Conservation (phyloP, 1,284 basidiomycete species). For the Papiliotrema flavescens region DNA sequence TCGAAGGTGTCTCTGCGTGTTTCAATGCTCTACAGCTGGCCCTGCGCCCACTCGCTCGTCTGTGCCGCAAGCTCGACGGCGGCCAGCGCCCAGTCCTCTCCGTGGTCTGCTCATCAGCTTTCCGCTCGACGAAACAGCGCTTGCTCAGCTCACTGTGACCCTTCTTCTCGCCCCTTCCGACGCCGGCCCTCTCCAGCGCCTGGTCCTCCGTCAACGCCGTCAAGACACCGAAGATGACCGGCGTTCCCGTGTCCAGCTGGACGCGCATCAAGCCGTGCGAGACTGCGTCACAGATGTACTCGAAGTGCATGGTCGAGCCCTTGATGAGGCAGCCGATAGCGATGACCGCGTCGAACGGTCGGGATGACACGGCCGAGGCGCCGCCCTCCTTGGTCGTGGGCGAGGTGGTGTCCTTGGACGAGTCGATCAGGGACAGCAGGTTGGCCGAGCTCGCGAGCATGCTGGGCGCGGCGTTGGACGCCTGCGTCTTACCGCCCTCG, state of each 20-base stretch:
- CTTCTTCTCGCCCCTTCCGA: constrained; percentile 51
- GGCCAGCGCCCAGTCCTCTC: constrained; percentile 92
- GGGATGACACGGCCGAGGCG: constrained; percentile 54
- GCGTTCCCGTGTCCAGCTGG: constrained; percentile 87
- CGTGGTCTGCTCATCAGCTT: constrained; percentile 48
- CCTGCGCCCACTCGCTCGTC: constrained; percentile 68
- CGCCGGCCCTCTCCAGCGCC: constrained; percentile 84
- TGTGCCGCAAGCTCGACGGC: constrained; percentile 88
- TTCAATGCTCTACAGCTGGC: constrained; percentile 53
- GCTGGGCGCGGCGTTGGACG: constrained; percentile 43
- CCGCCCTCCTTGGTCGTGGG: constrained; percentile 28
- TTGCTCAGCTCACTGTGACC: constrained; percentile 45
- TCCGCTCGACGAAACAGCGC: too few relatives aligned
- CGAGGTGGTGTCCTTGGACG: constrained; percentile 47
- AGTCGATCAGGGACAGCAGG: constrained; percentile 67
- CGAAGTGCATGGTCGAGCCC: constrained; percentile 94
- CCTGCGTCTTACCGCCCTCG: constrained; percentile 45
- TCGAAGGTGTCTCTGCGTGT: background rate
- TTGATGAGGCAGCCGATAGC: constrained; percentile 98
- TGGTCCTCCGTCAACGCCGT: constrained; percentile 92
- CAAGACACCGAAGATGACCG: constrained; percentile 94
- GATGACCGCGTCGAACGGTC: constrained; percentile 89
- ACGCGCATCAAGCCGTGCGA: constrained; percentile 90
- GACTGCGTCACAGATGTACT: constrained; percentile 94
- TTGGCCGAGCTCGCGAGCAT: constrained; percentile 43